These are phyloP conservation scores for Leccinum griseonigrum DNA, from an alignment of 1,284 basidiomycete genomes.

Conservation along the genomic window DNA sequence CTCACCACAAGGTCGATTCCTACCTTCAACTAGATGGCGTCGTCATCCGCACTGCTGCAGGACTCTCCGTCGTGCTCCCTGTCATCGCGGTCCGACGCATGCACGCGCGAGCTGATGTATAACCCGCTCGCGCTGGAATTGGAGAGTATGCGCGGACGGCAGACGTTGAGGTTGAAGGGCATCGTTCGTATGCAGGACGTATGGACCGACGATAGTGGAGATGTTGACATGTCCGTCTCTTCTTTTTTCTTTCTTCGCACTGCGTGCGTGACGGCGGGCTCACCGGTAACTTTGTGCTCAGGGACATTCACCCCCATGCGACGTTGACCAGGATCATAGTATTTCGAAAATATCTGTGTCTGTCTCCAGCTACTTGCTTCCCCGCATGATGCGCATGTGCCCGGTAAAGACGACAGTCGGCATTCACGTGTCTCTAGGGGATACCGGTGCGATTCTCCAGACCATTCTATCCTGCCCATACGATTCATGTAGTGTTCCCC, in stretches of 20 bases:
- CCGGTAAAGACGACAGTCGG: too few species aligned
- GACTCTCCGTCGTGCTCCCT: conserved; percentile 35
- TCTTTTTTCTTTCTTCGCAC: too few species aligned
- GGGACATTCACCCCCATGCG: conserved; percentile 62
- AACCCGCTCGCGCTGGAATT: conserved; percentile 65
- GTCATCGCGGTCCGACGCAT: conserved; percentile 28
- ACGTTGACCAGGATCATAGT: conserved; percentile 37
- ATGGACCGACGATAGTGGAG: conserved; percentile 55
- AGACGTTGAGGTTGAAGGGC: conserved; percentile 46
- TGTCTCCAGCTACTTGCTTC: too few species aligned
- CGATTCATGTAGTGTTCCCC: too few species aligned
- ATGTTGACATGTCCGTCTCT: conserved; percentile 36
- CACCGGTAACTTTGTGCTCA: conserved; percentile 25
- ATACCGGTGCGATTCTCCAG: too few species aligned
- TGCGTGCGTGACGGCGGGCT: neutral
- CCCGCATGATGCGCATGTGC: too few species aligned
- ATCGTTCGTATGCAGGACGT: conserved; percentile 51
- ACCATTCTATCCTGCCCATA: conserved; percentile 35
- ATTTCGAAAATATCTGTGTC: too few species aligned
- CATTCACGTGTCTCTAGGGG: too few species aligned
- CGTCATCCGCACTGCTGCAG: conserved; percentile 20
- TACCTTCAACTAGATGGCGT: too few species aligned
- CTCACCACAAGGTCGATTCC: too few species aligned
- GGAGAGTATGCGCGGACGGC: conserved; percentile 43
- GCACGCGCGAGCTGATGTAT: conserved; percentile 46